Base-by-base conservation (phyloP, 768 basidiomycete species). In the Mycena floridula region DNA sequence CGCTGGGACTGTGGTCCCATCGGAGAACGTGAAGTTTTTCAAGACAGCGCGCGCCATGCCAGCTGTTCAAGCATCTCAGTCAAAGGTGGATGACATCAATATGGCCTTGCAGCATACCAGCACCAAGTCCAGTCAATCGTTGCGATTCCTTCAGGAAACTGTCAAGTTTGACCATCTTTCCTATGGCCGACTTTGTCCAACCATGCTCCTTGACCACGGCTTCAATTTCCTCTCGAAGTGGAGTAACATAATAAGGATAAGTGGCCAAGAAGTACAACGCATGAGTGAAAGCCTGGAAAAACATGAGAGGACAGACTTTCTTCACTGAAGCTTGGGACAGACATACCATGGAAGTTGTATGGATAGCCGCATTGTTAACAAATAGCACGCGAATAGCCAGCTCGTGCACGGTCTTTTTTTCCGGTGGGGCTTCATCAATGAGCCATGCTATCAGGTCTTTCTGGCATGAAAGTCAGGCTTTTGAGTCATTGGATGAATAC, bases 71-170 rank as follows among this genome's bases (percentile, higher is more conserved):
- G n/a, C 49, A 44, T 37, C 48, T n/a, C n/a, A n/a, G n/a, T n/a
- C n/a, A n/a, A n/a, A n/a, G n/a, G n/a, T n/a, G n/a, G n/a, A n/a
- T n/a, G n/a, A n/a, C n/a, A n/a, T n/a, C n/a, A n/a, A n/a, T n/a
- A n/a, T n/a, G n/a, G n/a, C n/a, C n/a, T n/a, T n/a, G n/a, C n/a
- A n/a, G 49, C 58, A 22, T 26, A 59, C 60, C n/a, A 36, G 41
- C 41, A 36, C 49, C 52, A 20, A 68, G 44, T 1, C 58, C 61
- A 25, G 51, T 52, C 18, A 66, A 23, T 7, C 71, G 52, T 50
- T 62, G 59, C 15, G 61, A 55, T 54, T 76, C 73, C 40, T 67
- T 69, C 38, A 74, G 23, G 53, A 74, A 72, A 50, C 72, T 74
- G 52, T 76, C 73, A 15, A 73, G 28, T 46, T 64, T 64, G 35